A percentile compares a stretch with the other conserved stretches of the same genome.
These are phyloP conservation scores for Eleusine coracana DNA, from an alignment of 176 grass and related monocot genomes.

Conservation along the genomic window DNA sequence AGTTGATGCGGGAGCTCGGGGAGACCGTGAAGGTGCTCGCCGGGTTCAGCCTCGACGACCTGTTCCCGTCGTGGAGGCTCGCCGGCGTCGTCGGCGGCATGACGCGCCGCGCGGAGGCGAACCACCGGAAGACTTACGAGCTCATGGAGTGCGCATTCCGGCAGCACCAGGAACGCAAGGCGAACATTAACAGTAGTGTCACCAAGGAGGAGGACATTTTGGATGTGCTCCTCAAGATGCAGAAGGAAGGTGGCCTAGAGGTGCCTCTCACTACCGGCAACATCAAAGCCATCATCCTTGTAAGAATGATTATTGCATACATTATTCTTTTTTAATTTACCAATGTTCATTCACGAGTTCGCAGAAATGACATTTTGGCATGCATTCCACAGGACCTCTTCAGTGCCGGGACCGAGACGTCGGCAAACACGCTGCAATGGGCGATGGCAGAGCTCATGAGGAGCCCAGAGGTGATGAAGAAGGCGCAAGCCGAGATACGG, in stretches of 20 bases:
- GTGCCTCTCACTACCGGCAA: conserved; percentile 42
- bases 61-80: conserved; percentile 38
- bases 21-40: background rate
- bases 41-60: conserved; percentile 16
- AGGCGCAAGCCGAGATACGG: conserved; percentile 2
- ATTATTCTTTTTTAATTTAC: no score
- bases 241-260: conserved; percentile 31
- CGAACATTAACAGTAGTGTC: background rate
- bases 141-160: conserved; percentile 5
- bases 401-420: conserved; percentile 23
- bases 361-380: background rate
- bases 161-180: conserved; percentile 13
- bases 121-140: background rate
- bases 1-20: background rate
- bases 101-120: background rate
- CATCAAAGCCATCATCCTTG: conserved; percentile 35
- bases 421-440: conserved; percentile 1
- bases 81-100: background rate
- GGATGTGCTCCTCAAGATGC: conserved; percentile 41
- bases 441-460: conserved; percentile 39
- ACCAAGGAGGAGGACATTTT: conserved; percentile 30
- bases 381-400: conserved; percentile 16
- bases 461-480: conserved; percentile 23
- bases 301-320: conserved; percentile 4
- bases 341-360: background rate